phyloP scores from a whole-genome alignment of 1,284 basidiomycete species.

The Boletus hoseneyae region DNA sequence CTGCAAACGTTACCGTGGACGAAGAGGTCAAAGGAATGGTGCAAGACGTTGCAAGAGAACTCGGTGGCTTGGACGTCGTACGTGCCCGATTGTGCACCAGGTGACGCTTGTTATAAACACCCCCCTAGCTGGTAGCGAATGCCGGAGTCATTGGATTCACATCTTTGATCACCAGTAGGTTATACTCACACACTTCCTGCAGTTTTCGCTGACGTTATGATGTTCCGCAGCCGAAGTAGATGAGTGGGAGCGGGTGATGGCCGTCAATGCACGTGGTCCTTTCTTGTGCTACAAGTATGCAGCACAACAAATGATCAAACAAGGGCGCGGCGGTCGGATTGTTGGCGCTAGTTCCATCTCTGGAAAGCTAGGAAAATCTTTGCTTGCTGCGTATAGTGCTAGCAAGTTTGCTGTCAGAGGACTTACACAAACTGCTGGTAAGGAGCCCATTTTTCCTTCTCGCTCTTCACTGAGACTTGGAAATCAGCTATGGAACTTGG shows the following conservation, averaged over 20 bases:
- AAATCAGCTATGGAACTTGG: slow-evolving; percentile 31
- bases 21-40: slow-evolving; percentile 10
- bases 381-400: slow-evolving; percentile 20
- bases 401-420: slow-evolving; percentile 33
- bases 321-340: slow-evolving; percentile 35
- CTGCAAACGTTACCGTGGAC: slow-evolving; percentile 6
- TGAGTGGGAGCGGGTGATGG: slow-evolving; percentile 25
- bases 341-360: slow-evolving; percentile 33
- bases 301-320: too few species aligned
- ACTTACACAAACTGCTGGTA: slow-evolving; percentile 27
- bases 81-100: not conserved
- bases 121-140: slow-evolving; percentile 11
- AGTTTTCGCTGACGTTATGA: not conserved
- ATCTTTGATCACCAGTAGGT: slow-evolving; percentile 6
- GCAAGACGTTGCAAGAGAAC: not conserved
- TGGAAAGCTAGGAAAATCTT: slow-evolving; percentile 20
- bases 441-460: not conserved
- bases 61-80: slow-evolving; percentile 13
- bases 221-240: slow-evolving; percentile 17
- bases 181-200: not conserved
- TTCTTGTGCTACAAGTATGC: too few species aligned
- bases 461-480: not conserved
- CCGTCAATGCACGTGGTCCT: slow-evolving; percentile 23
- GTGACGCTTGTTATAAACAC: not conserved
- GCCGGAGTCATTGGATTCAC: slow-evolving; percentile 4